A percentile compares a stretch with the other conserved stretches of the same genome.
Evolutionary conservation across 768 basidiomycete genomes (phyloP).

Genomic region (Obba rivulosa): DNA sequence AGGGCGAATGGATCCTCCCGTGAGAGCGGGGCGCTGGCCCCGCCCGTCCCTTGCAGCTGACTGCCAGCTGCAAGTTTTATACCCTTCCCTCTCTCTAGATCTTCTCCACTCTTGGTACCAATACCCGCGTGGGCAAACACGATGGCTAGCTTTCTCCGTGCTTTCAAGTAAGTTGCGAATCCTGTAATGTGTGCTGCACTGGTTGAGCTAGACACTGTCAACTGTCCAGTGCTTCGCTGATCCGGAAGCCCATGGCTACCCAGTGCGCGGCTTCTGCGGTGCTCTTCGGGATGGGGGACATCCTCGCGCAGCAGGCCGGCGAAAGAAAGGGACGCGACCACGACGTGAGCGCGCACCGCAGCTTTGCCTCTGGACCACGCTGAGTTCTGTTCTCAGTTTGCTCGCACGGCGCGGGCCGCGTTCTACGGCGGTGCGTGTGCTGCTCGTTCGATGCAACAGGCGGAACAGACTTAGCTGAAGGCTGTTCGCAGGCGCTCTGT

Average conservation of each 20-base stretch:
- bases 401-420: constrained; percentile 56
- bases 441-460: no score
- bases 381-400: constrained; percentile 31
- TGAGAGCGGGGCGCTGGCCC: no score
- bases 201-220: constrained; percentile 16
- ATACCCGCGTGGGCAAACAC: background rate
- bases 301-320: constrained; percentile 83
- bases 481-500: constrained; percentile 48
- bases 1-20: no score
- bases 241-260: constrained; percentile 55
- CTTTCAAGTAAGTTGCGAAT: constrained; percentile 19
- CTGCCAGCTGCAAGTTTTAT: no score
- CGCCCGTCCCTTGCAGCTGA: no score
- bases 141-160: constrained; percentile 19
- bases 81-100: no score
- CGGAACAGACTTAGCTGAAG: no score
- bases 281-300: constrained; percentile 70
- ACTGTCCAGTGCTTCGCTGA: constrained; percentile 44
- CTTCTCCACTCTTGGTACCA: no score
- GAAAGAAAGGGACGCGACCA: constrained; percentile 69
- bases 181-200: background rate
- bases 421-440: constrained; percentile 64
- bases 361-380: background rate
- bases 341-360: constrained; percentile 48
- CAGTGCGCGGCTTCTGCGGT: constrained; percentile 62